Conservation (phyloP, 352 stramenopile genomes). For the Globisporangium rhizosaccharum region DNA sequence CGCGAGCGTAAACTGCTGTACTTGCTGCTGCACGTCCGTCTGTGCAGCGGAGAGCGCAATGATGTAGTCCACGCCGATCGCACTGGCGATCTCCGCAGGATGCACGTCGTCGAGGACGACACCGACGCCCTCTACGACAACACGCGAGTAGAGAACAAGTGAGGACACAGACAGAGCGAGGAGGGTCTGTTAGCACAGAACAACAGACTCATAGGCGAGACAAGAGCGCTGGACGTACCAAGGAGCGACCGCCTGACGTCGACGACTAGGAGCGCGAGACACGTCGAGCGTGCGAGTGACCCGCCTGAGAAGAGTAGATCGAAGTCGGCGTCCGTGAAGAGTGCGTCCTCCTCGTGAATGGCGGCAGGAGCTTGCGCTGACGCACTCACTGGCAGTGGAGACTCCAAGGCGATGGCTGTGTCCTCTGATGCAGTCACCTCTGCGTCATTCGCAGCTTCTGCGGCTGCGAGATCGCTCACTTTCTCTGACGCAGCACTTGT, state of each 20-base stretch:
- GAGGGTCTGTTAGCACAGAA: not conserved
- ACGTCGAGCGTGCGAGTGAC: slow-evolving; percentile 18
- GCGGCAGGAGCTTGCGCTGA: too few species aligned
- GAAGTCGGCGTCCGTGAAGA: slow-evolving; percentile 37
- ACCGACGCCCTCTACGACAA: slow-evolving; percentile 35
- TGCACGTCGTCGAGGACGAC: slow-evolving; percentile 64
- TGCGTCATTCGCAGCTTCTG: not conserved
- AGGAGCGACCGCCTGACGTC: slow-evolving; percentile 35
- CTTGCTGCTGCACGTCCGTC: slow-evolving; percentile 29
- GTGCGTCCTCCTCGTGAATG: slow-evolving; percentile 16
- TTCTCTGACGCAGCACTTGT: not conserved
- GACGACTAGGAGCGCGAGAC: slow-evolving; percentile 31
- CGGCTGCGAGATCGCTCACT: not conserved
- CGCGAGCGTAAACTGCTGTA: slow-evolving; percentile 27
- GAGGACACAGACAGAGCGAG: not conserved
- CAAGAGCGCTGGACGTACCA: slow-evolving; percentile 13
- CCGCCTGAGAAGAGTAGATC: slow-evolving; percentile 28
- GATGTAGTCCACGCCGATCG: slow-evolving; percentile 44
- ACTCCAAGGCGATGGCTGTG: not conserved
- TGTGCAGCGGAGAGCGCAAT: slow-evolving; percentile 39
- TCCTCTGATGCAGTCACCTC: not conserved
- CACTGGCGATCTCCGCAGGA: slow-evolving; percentile 29
- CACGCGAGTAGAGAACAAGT: not conserved
- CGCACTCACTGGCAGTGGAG: not conserved
- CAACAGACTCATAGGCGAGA: not conserved